These are phyloP conservation scores for Batkoa obscura DNA, from an alignment of 371 early-diverging fungal species.

Conservation along the genomic window DNA sequence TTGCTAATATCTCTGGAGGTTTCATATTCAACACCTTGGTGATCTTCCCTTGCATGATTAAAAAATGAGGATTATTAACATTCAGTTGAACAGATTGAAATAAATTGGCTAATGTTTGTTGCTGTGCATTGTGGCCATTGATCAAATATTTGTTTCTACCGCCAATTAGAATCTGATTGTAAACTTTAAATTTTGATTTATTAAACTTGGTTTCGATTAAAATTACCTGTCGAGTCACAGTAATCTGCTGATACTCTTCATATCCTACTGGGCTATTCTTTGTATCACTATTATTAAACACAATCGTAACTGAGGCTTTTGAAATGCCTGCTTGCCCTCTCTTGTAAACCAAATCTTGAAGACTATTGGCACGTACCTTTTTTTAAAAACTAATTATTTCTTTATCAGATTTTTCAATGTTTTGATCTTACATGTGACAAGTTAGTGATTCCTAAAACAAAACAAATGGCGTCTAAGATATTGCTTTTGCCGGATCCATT, in stretches of 20 bases:
- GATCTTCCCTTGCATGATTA: slow-evolving; percentile 98
- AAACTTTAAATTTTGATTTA: not conserved
- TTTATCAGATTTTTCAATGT: too few species aligned
- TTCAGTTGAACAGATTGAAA: slow-evolving; percentile 95
- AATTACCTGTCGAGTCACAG: slow-evolving; percentile 80
- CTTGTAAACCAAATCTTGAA: slow-evolving; percentile 95
- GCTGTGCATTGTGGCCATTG: slow-evolving; percentile 82
- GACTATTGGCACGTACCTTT: slow-evolving; percentile 80
- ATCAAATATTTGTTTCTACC: slow-evolving; percentile 92
- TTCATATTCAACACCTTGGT: slow-evolving; percentile 99
- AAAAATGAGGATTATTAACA: slow-evolving; percentile 95
- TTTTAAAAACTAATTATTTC: not conserved
- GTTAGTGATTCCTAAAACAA: slow-evolving; percentile 93
- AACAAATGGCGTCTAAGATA: slow-evolving; percentile 98
- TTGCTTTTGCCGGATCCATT: slow-evolving; percentile 99
- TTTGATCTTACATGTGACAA: slow-evolving; percentile 42
- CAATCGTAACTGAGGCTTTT: slow-evolving; percentile 90
- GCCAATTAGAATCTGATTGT: slow-evolving; percentile 58
- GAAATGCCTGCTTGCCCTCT: slow-evolving; percentile 92
- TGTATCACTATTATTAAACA: slow-evolving; percentile 84
- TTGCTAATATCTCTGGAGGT: slow-evolving; percentile 80
- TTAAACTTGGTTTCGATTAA: not conserved
- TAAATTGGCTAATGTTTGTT: slow-evolving; percentile 74
- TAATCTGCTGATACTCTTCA: slow-evolving; percentile 66
- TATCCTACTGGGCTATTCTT: slow-evolving; percentile 80